These are phyloP conservation scores for Patellifolia procumbens DNA, from an alignment of 179 eudicot genomes.

Conservation along the genomic window DNA sequence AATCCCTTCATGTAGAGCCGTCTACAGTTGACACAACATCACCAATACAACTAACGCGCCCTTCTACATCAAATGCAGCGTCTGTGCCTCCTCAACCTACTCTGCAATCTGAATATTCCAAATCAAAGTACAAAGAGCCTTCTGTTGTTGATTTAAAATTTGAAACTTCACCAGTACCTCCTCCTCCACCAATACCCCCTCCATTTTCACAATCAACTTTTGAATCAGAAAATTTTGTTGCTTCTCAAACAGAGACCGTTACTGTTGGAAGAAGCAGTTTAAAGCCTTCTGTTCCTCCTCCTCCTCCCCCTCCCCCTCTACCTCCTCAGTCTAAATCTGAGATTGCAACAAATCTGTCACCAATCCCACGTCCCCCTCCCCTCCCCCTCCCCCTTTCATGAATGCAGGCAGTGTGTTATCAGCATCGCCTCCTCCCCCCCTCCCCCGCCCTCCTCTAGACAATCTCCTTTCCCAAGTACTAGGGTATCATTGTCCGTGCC, in stretches of 20 bases:
- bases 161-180: conserved; percentile 17
- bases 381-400: conserved; percentile 26
- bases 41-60: neutral
- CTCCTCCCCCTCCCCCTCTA: conserved; percentile 26
- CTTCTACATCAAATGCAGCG: conserved; percentile 8
- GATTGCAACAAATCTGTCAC: conserved; percentile 5
- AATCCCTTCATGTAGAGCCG: conserved; percentile 18
- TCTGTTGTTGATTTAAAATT: neutral
- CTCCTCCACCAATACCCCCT: conserved; percentile 25
- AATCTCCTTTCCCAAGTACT: conserved; percentile 8
- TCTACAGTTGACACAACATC: conserved; percentile 12
- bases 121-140: neutral
- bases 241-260: neutral
- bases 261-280: conserved; percentile 5
- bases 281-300: conserved; percentile 14
- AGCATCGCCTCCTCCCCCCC: conserved; percentile 23
- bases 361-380: conserved; percentile 24
- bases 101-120: neutral
- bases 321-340: conserved; percentile 15
- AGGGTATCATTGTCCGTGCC: neutral
- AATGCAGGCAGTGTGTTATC: neutral
- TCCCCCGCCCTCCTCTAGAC: conserved; percentile 10
- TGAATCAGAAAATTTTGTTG: conserved; percentile 18
- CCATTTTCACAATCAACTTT: conserved; percentile 26
- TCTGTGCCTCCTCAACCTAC: conserved; percentile 16